Conservation (phyloP, 305 asterid genomes). For the Fraxinus velutina region DNA sequence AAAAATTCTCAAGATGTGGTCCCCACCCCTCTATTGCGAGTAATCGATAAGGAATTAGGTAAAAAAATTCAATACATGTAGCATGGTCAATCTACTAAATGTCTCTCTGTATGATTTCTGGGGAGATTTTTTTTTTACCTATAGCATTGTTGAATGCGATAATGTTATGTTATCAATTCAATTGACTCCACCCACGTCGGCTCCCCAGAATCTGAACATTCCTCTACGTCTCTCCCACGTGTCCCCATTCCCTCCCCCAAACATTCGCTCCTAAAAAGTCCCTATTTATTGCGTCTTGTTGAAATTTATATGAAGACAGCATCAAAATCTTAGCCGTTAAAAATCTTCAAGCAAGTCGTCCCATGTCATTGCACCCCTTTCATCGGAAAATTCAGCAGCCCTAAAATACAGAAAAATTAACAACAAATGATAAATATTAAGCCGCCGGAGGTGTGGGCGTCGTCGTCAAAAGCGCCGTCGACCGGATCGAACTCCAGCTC, state of each 20-base stretch:
- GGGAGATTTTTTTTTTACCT: too few relatives aligned
- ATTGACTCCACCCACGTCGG: not conserved
- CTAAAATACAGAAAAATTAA: constrained; percentile 5
- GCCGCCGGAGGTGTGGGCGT: constrained; percentile 60
- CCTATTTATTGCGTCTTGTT: not conserved
- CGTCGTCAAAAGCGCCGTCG: constrained; percentile 37
- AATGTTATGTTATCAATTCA: not conserved
- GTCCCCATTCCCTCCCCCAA: not conserved
- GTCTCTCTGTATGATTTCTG: too few relatives aligned
- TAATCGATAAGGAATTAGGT: too few relatives aligned
- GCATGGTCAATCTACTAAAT: too few relatives aligned
- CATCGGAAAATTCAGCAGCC: constrained; percentile 22
- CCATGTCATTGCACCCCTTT: constrained; percentile 2
- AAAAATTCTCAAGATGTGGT: too few relatives aligned
- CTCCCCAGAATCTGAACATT: not conserved
- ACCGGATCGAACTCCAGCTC: constrained; percentile 25
- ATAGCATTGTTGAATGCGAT: not conserved
- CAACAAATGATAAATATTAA: constrained; percentile 43
- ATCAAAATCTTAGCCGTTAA: constrained; percentile 41
- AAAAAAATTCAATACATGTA: too few relatives aligned
- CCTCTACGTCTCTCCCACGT: not conserved
- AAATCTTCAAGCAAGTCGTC: constrained; percentile 10
- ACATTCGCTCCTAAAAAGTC: not conserved
- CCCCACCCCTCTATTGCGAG: too few relatives aligned
- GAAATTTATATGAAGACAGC: not conserved